Base-by-base conservation (phyloP, 371 early-diverging fungal species). In the Mucor saturninus region DNA sequence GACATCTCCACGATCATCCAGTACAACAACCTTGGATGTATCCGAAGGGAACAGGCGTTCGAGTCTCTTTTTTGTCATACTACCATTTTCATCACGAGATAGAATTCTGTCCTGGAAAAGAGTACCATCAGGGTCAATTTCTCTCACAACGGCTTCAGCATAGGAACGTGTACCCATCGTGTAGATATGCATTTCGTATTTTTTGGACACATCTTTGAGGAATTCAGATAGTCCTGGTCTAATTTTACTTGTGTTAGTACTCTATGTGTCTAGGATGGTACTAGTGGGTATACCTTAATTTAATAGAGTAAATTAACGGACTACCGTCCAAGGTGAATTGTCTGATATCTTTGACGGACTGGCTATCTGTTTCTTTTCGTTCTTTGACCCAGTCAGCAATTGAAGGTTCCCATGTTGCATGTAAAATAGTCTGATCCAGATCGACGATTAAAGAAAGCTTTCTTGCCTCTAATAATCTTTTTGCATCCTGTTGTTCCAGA, bases 121-220 rank as follows among this genome's bases (percentile, higher is more conserved):
- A 14, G 64, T 81, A 15, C 86, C 72, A 9, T 86, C 80, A 1
- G 96, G 97, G 73, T 99, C 99, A 50, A 99, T 87, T 7, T 91
- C 85, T 13, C 83, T 79, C 1, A 93, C 93, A 2, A 99, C 95
- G 2, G 91, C 91, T 29, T 90, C 80, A 30, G 98, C 99, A 78
- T 99, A 99, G 54, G 86, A 83, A n/a, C 97, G 85, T 2, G 96
- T 94, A 15, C 99, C 99, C 98, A 99, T 98, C 2, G 99, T 99
- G 71, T 99, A 99, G 55, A 99, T 94, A 74, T 99, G 99, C 67
- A 99, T 81, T 75, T 99, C 99, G 74, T 90, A 98, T 1, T 88
- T 68, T 60, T 84, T 65, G 10, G 84, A 76, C 7, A 95, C 74
- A 32, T 77, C 67, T 42, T 83, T 67, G 29, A 99, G 74, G 65